Evolutionary conservation across 306 rosid genomes (phyloP), one percentile per base, ranked within the genome.

Genomic region (Lathyrus oleraceus): DNA sequence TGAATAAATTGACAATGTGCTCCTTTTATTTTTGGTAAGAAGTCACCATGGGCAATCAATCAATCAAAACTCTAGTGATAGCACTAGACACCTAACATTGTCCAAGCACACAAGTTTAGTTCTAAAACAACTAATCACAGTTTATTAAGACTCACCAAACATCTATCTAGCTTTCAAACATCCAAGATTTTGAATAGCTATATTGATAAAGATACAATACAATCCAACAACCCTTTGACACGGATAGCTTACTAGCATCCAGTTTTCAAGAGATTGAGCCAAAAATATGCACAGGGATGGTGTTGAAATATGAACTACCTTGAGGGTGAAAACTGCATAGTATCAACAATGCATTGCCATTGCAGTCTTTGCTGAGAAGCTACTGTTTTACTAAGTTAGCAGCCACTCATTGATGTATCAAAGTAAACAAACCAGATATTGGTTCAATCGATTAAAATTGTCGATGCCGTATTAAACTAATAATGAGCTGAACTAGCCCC

Each of bases 281-380:
- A 32, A 76, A 76, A 43, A 40, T 59, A 59, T 2, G 64, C 11
- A 65, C 21, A 10, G 8, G 40, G 59, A 25, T 61, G 69, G n/a
- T 52, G 65, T 40, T 70, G 61, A 77, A 70, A 2, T 25, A 70
- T 68, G 62, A 62, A 65, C 77, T 27, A 77, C 53, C 15, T 38
- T 14, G 25, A 65, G 59, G 28, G 56, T 56, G 10, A 58, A 65
- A 72, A 72, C 28, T 35, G 48, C 38, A 52, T 20, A 52, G 14
- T 1, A 10, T 19, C 4, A 25, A 8, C 28, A 51, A 20, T 27
- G 27, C 30, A 61, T 61, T 74, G 48, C 12, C 77, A 45, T 58
- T 30, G 36, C 10, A 69, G 19, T 70, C 56, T 60, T 39, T 49
- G 32, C 60, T 21, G 32, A 53, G 30, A 20, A 21, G 36, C 15